A percentile compares a stretch with the other conserved stretches of the same genome.
These are phyloP conservation scores for Platanus orientalis DNA, from an alignment of 164 flowering plant species.

Conservation along the genomic window DNA sequence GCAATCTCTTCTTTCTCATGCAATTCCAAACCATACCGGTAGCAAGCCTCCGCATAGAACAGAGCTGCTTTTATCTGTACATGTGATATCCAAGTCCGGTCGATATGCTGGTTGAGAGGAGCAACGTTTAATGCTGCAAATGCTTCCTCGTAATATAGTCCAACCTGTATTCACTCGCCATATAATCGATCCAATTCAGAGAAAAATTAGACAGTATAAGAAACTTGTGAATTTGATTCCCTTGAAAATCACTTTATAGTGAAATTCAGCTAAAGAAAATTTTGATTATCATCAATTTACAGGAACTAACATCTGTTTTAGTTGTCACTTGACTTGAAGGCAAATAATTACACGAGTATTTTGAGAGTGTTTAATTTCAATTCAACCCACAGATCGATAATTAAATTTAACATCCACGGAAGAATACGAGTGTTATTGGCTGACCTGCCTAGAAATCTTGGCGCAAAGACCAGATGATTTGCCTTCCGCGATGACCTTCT, in stretches of 20 bases:
- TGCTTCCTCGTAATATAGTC: conserved; percentile 87
- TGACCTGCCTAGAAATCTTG: conserved; percentile 89
- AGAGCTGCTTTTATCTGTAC: conserved; percentile 86
- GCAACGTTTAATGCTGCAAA: conserved; percentile 60
- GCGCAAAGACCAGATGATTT: conserved; percentile 84
- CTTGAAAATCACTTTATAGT: too few relatives aligned
- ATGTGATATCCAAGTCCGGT: conserved; percentile 80
- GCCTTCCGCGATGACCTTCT: conserved; percentile 87
- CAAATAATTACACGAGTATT: too few relatives aligned
- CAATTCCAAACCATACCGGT: conserved; percentile 73
- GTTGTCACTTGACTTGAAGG: too few relatives aligned
- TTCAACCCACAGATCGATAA: too few relatives aligned
- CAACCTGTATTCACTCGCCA: conserved; percentile 46
- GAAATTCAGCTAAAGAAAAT: too few relatives aligned
- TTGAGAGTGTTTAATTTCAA: too few relatives aligned
- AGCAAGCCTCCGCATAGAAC: conserved; percentile 87
- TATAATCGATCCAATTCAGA: neutral
- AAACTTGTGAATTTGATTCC: neutral
- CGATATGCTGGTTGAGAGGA: conserved; percentile 90
- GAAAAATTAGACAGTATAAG: neutral
- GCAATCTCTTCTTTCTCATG: conserved; percentile 97
- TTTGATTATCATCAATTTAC: too few relatives aligned
- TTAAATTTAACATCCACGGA: too few relatives aligned
- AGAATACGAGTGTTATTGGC: too few relatives aligned
- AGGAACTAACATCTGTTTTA: too few relatives aligned